phyloP scores from a whole-genome alignment of 768 basidiomycete genomes.

The Boletales sp. region DNA sequence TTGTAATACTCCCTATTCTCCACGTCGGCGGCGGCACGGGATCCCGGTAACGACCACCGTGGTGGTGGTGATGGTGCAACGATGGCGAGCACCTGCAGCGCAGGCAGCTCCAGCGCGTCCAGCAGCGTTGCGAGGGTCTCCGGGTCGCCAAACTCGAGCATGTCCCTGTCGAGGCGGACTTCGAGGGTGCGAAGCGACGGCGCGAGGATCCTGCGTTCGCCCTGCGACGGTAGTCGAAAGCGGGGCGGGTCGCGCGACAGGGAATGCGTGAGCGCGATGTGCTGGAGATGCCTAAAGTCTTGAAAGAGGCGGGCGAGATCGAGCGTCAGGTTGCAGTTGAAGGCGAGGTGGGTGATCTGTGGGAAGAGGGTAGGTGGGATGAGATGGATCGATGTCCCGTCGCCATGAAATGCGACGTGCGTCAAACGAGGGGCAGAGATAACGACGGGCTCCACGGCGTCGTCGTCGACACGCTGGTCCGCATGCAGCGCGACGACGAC shows the following conservation, averaged over 20 bases:
- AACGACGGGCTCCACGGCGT: neutral
- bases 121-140: slow-evolving; percentile 14
- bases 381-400: slow-evolving; percentile 7
- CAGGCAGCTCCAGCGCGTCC: slow-evolving; percentile 19
- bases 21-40: neutral
- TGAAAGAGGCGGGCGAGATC: slow-evolving; percentile 17
- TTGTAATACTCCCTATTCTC: neutral
- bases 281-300: slow-evolving; percentile 15
- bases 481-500: slow-evolving; percentile 16
- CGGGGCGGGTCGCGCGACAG: slow-evolving; percentile 10
- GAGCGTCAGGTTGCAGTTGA: slow-evolving; percentile 17
- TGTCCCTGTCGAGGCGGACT: slow-evolving; percentile 19
- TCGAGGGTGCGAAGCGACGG: slow-evolving; percentile 12
- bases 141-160: slow-evolving; percentile 19
- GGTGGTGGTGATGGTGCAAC: neutral
- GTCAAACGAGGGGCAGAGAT: slow-evolving; percentile 15
- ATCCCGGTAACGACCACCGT: too few relatives aligned
- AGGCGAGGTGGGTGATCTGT: slow-evolving; percentile 22
- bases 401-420: slow-evolving; percentile 13
- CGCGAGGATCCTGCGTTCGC: neutral
- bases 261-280: slow-evolving; percentile 14
- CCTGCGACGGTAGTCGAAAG: slow-evolving; percentile 5
- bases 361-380: slow-evolving; percentile 14
- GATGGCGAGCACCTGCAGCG: slow-evolving; percentile 14
- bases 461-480: slow-evolving; percentile 5